These are phyloP conservation scores for Sodiomyces alkalinus DNA, from an alignment of 2,329 filamentous ascomycete genomes.

Conservation along the genomic window DNA sequence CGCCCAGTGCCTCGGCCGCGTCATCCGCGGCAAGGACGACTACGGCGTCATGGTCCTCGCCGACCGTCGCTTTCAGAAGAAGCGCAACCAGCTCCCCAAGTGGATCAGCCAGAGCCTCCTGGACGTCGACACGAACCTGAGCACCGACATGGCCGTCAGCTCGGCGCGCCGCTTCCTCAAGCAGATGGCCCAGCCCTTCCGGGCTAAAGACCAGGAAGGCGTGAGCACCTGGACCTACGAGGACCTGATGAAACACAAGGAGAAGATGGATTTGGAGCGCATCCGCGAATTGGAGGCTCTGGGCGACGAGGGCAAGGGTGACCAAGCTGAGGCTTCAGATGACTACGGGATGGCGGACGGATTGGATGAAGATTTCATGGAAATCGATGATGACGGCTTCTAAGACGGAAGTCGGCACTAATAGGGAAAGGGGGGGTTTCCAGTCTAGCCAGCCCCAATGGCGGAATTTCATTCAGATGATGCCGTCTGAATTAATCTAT, in stretches of 20 bases:
- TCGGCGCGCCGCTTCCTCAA: constrained; percentile 79
- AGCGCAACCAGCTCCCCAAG: constrained; percentile 77
- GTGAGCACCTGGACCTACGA: constrained; percentile 81
- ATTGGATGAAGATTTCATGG: constrained; percentile 40
- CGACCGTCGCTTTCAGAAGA: constrained; percentile 85
- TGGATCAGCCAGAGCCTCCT: constrained; percentile 88
- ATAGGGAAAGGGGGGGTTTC: no score
- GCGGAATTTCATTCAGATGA: no score
- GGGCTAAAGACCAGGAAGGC: constrained; percentile 69
- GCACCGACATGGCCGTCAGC: constrained; percentile 88
- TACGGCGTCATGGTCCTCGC: constrained; percentile 99
- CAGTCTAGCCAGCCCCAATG: no score
- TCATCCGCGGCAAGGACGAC: constrained; percentile 90
- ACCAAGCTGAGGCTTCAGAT: no score
- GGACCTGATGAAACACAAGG: constrained; percentile 65
- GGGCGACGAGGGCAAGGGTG: constrained; percentile 12
- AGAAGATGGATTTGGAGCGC: constrained; percentile 54
- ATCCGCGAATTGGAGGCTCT: constrained; percentile 42
- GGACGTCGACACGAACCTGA: constrained; percentile 77
- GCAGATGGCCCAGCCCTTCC: constrained; percentile 85
- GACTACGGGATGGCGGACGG: constrained; percentile 36
- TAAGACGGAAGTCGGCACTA: constrained; percentile 4
- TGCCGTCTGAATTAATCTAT: no score
- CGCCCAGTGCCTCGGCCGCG: constrained; percentile 87
- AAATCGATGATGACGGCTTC: constrained; percentile 24